Evolutionary conservation across 257 asterid genomes (phyloP).

Genomic region (Solanum clarkiae): DNA sequence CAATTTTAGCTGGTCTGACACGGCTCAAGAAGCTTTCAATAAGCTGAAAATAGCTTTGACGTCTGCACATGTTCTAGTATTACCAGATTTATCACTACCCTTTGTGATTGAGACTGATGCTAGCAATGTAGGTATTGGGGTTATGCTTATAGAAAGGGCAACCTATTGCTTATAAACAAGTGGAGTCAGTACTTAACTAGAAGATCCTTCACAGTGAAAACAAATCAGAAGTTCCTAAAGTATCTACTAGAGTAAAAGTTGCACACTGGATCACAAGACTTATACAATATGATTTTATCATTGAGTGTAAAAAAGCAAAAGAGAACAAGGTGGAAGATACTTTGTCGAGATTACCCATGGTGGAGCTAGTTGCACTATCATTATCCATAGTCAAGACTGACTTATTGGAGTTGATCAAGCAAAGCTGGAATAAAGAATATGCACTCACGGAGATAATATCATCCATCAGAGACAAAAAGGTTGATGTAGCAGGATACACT

Average conservation of each 20-base stretch:
- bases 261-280: background rate
- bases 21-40: too few species aligned
- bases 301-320: background rate
- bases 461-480: too few species aligned
- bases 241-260: too few species aligned
- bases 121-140: background rate
- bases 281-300: background rate
- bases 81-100: background rate
- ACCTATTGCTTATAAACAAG: background rate
- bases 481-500: too few species aligned
- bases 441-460: too few species aligned
- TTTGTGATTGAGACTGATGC: background rate
- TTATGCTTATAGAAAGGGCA: background rate
- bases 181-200: background rate
- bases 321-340: background rate
- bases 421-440: background rate
- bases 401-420: too few species aligned
- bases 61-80: background rate
- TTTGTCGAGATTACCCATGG: background rate
- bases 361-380: background rate
- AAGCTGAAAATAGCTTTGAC: too few species aligned
- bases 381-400: background rate
- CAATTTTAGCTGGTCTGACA: too few species aligned
- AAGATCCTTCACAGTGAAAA: background rate
- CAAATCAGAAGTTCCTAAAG: background rate